Evolutionary conservation across 768 basidiomycete species (phyloP).

Genomic region (Nidula microcarpa): DNA sequence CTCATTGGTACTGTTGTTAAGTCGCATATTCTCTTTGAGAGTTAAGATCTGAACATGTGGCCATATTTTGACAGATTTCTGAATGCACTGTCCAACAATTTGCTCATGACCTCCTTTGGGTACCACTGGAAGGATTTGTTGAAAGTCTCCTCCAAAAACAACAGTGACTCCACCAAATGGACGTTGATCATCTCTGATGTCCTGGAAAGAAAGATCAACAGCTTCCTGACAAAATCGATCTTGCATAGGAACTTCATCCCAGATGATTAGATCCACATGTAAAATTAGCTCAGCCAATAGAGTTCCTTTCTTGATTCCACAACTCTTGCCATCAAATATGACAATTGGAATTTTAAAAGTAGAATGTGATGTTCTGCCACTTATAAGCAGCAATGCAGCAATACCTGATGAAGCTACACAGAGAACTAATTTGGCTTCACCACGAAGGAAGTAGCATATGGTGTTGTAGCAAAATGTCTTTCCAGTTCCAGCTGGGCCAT

Average conservation of each 20-base stretch:
- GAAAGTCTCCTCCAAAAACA: slow-evolving; percentile 44
- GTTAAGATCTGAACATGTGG: slow-evolving; percentile 18
- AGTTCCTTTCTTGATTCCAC: slow-evolving; percentile 23
- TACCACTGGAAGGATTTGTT: slow-evolving; percentile 42
- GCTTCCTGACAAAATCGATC: slow-evolving; percentile 27
- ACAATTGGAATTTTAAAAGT: slow-evolving; percentile 42
- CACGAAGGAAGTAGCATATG: slow-evolving; percentile 17
- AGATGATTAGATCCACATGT: slow-evolving; percentile 30
- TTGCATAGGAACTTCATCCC: slow-evolving; percentile 41
- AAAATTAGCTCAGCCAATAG: slow-evolving; percentile 23
- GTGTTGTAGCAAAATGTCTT: slow-evolving; percentile 44
- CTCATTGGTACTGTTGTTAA: slow-evolving; percentile 11
- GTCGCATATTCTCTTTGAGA: slow-evolving; percentile 34
- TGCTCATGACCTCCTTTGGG: slow-evolving; percentile 27
- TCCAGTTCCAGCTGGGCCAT: slow-evolving; percentile 37
- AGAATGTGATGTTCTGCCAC: slow-evolving; percentile 47
- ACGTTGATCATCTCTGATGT: slow-evolving; percentile 17
- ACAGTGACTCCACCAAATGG: slow-evolving; percentile 39
- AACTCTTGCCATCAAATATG: slow-evolving; percentile 8
- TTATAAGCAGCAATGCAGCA: slow-evolving; percentile 37
- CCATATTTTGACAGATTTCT: slow-evolving; percentile 33
- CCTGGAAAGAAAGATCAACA: slow-evolving; percentile 28
- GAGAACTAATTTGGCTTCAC: slow-evolving; percentile 27
- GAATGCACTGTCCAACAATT: slow-evolving; percentile 30
- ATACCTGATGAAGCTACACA: slow-evolving; percentile 50